Evolutionary conservation across 164 flowering plant species (phyloP).

Genomic region (Houttuynia cordata): DNA sequence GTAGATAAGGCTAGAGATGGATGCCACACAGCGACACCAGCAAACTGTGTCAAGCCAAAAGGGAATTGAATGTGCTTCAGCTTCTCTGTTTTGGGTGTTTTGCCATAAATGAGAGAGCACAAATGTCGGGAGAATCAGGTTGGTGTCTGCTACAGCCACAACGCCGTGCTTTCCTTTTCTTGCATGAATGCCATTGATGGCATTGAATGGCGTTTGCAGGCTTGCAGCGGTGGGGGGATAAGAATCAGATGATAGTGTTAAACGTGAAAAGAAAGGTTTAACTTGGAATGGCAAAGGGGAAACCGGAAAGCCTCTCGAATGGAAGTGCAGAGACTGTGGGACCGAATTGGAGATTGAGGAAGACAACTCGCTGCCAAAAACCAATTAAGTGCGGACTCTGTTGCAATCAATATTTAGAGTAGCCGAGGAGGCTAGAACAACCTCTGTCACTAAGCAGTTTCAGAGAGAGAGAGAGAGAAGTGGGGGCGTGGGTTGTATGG

Average conservation of each 20-base stretch:
- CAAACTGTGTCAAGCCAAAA: neutral
- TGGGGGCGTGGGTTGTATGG: no score
- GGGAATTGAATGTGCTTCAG: neutral
- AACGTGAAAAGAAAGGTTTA: no score
- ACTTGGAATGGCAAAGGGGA: no score
- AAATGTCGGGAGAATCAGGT: conserved; percentile 11
- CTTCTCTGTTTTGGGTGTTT: neutral
- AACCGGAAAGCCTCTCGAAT: neutral
- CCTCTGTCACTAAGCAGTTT: no score
- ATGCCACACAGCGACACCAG: neutral
- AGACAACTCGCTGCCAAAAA: neutral
- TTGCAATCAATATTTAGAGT: neutral
- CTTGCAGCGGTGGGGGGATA: neutral
- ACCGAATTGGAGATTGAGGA: neutral
- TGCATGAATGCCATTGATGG: conserved; percentile 11
- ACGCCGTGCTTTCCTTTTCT: conserved; percentile 10
- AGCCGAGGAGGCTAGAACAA: no score
- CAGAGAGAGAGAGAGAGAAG: no score
- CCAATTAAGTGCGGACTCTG: neutral
- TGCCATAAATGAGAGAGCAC: conserved; percentile 10
- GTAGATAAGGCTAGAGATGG: neutral
- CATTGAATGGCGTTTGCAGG: conserved; percentile 2
- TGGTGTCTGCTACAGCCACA: conserved; percentile 1
- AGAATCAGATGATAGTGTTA: neutral
- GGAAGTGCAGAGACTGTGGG: neutral